Evolutionary conservation across 1,284 basidiomycete species (phyloP).

Genomic region (Malassezia sp.): DNA sequence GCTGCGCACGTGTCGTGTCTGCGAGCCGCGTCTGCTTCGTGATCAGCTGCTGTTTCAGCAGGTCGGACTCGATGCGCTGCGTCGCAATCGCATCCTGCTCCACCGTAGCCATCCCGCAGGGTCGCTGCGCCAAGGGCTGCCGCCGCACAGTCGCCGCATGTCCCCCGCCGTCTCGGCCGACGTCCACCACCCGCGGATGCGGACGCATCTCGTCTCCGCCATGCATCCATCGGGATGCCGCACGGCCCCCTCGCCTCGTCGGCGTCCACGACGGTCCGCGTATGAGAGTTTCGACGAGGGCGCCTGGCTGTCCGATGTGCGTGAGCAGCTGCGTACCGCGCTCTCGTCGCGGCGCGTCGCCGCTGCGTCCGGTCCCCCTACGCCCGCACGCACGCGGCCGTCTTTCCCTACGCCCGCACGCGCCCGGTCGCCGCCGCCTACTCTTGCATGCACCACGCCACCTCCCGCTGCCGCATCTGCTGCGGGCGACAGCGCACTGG

Average conservation of each 20-base stretch:
- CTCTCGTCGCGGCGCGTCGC: slow-evolving; percentile 16
- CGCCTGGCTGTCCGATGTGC: slow-evolving; percentile 5
- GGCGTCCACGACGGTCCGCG: slow-evolving; percentile 7
- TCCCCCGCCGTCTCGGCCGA: too few relatives aligned
- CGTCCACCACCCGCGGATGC: too few relatives aligned
- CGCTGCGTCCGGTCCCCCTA: too few relatives aligned
- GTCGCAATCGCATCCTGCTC: slow-evolving; percentile 63
- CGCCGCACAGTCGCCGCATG: background rate
- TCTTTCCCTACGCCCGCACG: slow-evolving; percentile 41
- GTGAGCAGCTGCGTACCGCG: slow-evolving; percentile 4
- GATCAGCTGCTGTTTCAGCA: slow-evolving; percentile 91
- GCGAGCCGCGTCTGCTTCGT: slow-evolving; percentile 87
- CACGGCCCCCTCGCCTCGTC: background rate
- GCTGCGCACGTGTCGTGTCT: slow-evolving; percentile 77
- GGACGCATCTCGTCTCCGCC: too few relatives aligned
- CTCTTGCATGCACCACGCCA: too few relatives aligned
- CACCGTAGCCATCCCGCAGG: slow-evolving; percentile 22
- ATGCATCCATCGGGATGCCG: slow-evolving; percentile 2
- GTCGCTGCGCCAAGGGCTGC: too few relatives aligned
- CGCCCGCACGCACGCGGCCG: slow-evolving; percentile 61
- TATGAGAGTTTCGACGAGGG: slow-evolving; percentile 13
- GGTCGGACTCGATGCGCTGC: slow-evolving; percentile 88
- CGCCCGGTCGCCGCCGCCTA: background rate
- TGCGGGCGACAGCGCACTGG: too few relatives aligned
- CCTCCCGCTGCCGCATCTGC: too few relatives aligned